Evolutionary conservation across 2,329 filamentous ascomycete species (phyloP).

Genomic region (Thermothelomyces thermophilus): DNA sequence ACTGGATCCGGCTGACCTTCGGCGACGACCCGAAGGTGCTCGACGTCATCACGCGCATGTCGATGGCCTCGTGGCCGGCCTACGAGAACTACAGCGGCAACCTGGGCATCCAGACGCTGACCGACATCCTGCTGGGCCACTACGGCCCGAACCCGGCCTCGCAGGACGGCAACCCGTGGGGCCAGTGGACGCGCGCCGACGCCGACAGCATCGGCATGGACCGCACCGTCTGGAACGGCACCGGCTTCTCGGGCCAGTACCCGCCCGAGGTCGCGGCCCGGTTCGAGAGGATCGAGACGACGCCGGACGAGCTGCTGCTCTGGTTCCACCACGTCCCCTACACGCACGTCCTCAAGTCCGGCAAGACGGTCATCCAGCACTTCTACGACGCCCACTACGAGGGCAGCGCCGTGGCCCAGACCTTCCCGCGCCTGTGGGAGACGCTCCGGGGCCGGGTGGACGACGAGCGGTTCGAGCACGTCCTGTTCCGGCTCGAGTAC

Average conservation of each 20-base stretch:
- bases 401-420: constrained; percentile 53
- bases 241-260: constrained; percentile 60
- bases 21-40: constrained; percentile 47
- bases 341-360: constrained; percentile 53
- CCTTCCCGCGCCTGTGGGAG: constrained; percentile 49
- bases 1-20: constrained; percentile 65
- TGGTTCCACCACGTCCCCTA: constrained; percentile 73
- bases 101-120: constrained; percentile 61
- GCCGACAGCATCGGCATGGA: constrained; percentile 60
- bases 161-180: constrained; percentile 62
- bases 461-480: constrained; percentile 50
- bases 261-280: constrained; percentile 49
- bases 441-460: constrained; percentile 52
- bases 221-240: constrained; percentile 61
- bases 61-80: constrained; percentile 62
- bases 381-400: constrained; percentile 49
- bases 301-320: constrained; percentile 60
- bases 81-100: constrained; percentile 69
- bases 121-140: constrained; percentile 60
- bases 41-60: constrained; percentile 54
- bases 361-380: constrained; percentile 56
- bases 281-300: constrained; percentile 56
- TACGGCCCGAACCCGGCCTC: constrained; percentile 62
- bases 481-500: constrained; percentile 53
- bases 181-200: constrained; percentile 66